These are phyloP conservation scores for Skeletonema menzelii DNA, from an alignment of 108 stramenopile genomes.

Conservation along the genomic window DNA sequence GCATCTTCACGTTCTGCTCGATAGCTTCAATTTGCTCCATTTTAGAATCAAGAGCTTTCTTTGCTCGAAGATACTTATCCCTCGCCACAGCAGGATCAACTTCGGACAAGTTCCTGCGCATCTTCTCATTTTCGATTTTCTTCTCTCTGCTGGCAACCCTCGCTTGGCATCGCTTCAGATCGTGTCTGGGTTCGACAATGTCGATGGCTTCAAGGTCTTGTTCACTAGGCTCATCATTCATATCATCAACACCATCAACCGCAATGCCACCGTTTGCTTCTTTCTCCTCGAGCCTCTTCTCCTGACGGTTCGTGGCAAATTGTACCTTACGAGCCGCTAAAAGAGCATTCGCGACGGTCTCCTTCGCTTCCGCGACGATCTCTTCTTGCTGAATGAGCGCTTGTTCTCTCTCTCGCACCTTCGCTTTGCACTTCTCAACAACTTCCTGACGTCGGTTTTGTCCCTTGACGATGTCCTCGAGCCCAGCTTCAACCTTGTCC, in stretches of 20 bases:
- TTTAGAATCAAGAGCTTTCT: constrained; percentile 57
- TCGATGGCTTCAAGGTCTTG: constrained; percentile 77
- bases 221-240: constrained; percentile 51
- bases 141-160: constrained; percentile 44
- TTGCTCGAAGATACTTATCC: constrained; percentile 68
- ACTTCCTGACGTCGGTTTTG: constrained; percentile 28
- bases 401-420: constrained; percentile 29
- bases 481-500: constrained; percentile 48
- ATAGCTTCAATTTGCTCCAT: constrained; percentile 57
- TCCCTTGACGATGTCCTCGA: constrained; percentile 59
- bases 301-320: constrained; percentile 15
- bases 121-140: constrained; percentile 63
- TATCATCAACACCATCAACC: constrained; percentile 20
- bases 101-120: constrained; percentile 56
- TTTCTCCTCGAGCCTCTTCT: constrained; percentile 19
- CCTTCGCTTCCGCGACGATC: constrained; percentile 50
- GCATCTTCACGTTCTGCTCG: constrained; percentile 21
- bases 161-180: constrained; percentile 51
- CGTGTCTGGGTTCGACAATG: constrained; percentile 27
- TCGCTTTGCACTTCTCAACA: constrained; percentile 38
- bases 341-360: constrained; percentile 49
- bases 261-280: constrained; percentile 13
- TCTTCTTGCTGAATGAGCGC: constrained; percentile 49
- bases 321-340: constrained; percentile 18
- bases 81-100: constrained; percentile 64